A percentile compares a stretch with the other conserved stretches of the same genome.
These are phyloP conservation scores for Globisporangium rhizosaccharum DNA, from an alignment of 352 stramenopile species.

Conservation along the genomic window DNA sequence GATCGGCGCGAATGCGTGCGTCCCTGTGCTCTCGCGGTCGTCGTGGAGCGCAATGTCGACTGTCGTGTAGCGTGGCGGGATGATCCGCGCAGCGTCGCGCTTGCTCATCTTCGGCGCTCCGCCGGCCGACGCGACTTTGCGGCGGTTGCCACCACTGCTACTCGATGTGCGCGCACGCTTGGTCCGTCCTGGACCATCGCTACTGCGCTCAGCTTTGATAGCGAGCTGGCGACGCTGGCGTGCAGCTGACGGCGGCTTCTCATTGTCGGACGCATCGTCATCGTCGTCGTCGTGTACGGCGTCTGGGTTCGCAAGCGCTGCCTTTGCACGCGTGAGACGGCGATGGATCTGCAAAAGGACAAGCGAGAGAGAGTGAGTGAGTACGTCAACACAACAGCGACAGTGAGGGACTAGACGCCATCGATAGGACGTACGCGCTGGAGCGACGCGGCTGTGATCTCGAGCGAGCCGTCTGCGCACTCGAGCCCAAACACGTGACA, in stretches of 20 bases:
- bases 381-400: too few species aligned
- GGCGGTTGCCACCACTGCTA: slow-evolving; percentile 6
- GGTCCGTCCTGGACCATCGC: slow-evolving; percentile 3
- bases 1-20: slow-evolving; percentile 29
- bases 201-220: too few species aligned
- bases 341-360: slow-evolving; percentile 17
- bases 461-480: slow-evolving; percentile 24
- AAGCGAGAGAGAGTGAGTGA: too few species aligned
- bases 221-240: too few species aligned
- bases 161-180: neutral
- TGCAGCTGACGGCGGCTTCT: slow-evolving; percentile 34
- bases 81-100: slow-evolving; percentile 33
- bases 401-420: neutral
- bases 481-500: slow-evolving; percentile 66
- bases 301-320: slow-evolving; percentile 8
- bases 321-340: slow-evolving; percentile 31
- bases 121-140: neutral
- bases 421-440: slow-evolving; percentile 22
- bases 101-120: slow-evolving; percentile 22
- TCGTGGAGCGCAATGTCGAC: slow-evolving; percentile 51
- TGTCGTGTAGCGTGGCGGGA: slow-evolving; percentile 39
- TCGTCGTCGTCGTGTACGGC: slow-evolving; percentile 19
- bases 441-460: slow-evolving; percentile 65
- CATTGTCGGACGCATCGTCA: slow-evolving; percentile 31
- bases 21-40: slow-evolving; percentile 46